Evolutionary conservation across 2,329 filamentous ascomycete genomes (phyloP), one percentile per base, ranked within the genome.

Genomic region (Chrysoporthe austroafricana): DNA sequence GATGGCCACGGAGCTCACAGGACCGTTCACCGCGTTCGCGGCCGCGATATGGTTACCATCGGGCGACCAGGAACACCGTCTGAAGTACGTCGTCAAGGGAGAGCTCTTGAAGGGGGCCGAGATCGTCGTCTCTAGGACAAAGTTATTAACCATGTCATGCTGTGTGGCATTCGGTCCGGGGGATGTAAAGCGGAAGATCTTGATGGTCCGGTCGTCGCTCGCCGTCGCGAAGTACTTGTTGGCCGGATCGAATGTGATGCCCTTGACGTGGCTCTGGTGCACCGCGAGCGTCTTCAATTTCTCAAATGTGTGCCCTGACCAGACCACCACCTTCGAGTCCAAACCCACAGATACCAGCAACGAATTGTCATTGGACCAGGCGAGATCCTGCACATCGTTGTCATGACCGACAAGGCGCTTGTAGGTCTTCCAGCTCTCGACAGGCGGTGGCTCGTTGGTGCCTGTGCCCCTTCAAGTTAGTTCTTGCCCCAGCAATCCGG

Each of bases 181-280:
- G 1, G 95, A 91, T 2, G 92, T 97, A 78, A 97, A 99, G 68
- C 94, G 90, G 79, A 97, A 98, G 74, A 99, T 93, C 78, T 97
- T 97, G 79, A 99, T 97, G 2, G 94, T 95, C 69, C 96, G 90
- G 79, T 99, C 96, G 78, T 99, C 96, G 80, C 94, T 97, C 2
- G 96, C 94, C 0, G 96, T 99, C 18, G 96, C 96, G 79, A 99
- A 99, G 83, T 97, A 99, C 77, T 98, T 99, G 82, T 98, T 98
- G 54, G 96, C 96, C 0, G 96, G 96, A 76, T 99, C 96, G 76
- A 99, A 99, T 0, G 95, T 97, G 74, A 99, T 96, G 70, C 96
- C 96, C 79, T 99, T 99, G 81, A 99, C 96, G 77, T 98, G 96
- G 77, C 94, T 97, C 78, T 97, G 93, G 79, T 99, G 96, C 68